Evolutionary conservation across 2,329 filamentous ascomycete genomes (phyloP).

Genomic region (Trichoderma oligosporum): DNA sequence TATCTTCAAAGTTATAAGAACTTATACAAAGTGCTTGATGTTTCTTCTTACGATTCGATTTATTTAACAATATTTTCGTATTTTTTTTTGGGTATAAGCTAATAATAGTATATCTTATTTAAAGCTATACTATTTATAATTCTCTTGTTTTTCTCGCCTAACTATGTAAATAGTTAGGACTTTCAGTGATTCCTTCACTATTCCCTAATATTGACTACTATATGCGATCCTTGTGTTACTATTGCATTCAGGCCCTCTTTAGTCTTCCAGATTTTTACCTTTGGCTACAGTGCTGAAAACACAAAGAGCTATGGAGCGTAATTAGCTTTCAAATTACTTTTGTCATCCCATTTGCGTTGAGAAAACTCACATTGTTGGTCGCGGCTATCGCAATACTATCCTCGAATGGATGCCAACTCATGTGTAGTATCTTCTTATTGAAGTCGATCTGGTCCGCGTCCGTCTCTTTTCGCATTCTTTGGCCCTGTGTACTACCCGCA

Average conservation of each 20-base stretch:
- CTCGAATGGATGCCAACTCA: conserved; percentile 99
- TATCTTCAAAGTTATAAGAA: no score
- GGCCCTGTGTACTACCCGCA: conserved; percentile 71
- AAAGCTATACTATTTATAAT: conserved; percentile 19
- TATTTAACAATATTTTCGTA: not conserved
- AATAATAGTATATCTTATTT: conserved; percentile 15
- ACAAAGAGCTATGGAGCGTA: conserved; percentile 60
- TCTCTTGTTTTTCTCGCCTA: conserved; percentile 8
- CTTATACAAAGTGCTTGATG: no score
- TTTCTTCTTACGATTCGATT: no score
- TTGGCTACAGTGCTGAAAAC: conserved; percentile 66
- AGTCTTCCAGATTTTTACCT: conserved; percentile 14
- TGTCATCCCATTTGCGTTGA: not conserved
- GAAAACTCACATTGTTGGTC: conserved; percentile 87
- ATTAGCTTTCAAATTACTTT: conserved; percentile 26
- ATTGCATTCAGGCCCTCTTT: conserved; percentile 5
- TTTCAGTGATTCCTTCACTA: conserved; percentile 7
- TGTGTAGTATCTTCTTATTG: conserved; percentile 99
- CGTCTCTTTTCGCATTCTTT: conserved; percentile 97
- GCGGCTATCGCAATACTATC: conserved; percentile 99
- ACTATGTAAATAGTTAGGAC: conserved; percentile 8
- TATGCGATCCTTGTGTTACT: not conserved
- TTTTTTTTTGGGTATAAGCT: conserved; percentile 11
- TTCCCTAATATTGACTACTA: conserved; percentile 7
- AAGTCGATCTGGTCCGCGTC: conserved; percentile 99